Evolutionary conservation across 441 rosid genomes (phyloP), one percentile per base, ranked within the genome.

Genomic region (Aleurites moluccanus): DNA sequence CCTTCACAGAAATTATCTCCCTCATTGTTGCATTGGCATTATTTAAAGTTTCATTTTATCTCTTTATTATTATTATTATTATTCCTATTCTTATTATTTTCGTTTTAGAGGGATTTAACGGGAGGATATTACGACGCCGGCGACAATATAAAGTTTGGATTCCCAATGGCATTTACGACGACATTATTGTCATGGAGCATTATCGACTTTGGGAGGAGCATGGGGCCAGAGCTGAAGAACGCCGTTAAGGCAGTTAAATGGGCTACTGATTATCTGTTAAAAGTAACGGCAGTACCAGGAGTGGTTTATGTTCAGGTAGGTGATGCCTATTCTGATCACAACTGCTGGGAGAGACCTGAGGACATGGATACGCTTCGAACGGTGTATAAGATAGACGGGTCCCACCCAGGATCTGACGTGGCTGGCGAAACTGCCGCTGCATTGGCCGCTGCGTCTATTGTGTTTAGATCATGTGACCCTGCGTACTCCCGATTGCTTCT

Each of bases 91-190:
- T n/a, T n/a, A n/a, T n/a, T 56, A 27, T 2, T 64, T 9, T 44
- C 23, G 6, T n/a, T 82, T 72, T 80, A 87, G 81, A 78, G 79
- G 42, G 97, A 92, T 82, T 80, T 95, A 66, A 85, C 87, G 30
- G 98, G 99, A 53, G 99, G 99, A 5, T 95, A 95, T 78, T 92
- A 95, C 83, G 98, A 94, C 72, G 99, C 99, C n/a, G 98, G 98
- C 2, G 99, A 94, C 69, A 92, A 94, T 81, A 89, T 95, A 21
- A 92, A 95, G 86, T 95, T 91, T 85, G 88, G 88, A 61, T 95
- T 95, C 35, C 98, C 99, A 9, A 91, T 95, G 99, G 96, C 98
- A 4, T 95, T 95, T 80, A 92, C 97, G 1, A 79, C 96, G 20
- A 91, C 99, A 25, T 76, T 95, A 83, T 80, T 95, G 27, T 83